Base-by-base conservation (phyloP, 164 flowering plant genomes). In the Umbilicus rupestris region DNA sequence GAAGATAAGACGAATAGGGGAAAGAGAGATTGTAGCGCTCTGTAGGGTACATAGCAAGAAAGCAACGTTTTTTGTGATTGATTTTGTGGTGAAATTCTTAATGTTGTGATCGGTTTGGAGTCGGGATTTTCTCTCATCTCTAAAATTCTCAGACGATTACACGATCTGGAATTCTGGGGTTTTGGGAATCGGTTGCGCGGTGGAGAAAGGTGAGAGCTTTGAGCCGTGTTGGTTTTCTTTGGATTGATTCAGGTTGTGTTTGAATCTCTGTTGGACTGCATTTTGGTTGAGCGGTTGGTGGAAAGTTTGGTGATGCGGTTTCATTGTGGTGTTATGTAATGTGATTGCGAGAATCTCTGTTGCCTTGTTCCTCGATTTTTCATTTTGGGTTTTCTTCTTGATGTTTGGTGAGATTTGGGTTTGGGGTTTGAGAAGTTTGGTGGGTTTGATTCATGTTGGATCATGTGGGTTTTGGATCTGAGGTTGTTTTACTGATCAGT, bases 31-130 rank as follows among this genome's bases (percentile, higher is more conserved):
- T n/a, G 55, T 49, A 49, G 55, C 55, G 55, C 55, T 22, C 28
- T n/a, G 55, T 49, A 69, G 69, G 65, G 78, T 77, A 79, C 78
- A 75, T 73, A 75, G 73, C 85, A 83, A 86, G 82, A 84, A 81
- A 78, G 29, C 72, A 63, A 63, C 45, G 31, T 42, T 65, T 45
- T 7, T 49, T 22, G 20, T 22, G 20, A 49, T 49, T 49, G 3
- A 19, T 20, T 49, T 49, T 20, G 24, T 22, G 55, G 22, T n/a
- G 55, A 6, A 49, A 14, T 49, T 42, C 16, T 3, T 5, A 0
- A 12, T 15, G 49, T 1, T 29, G 14, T 45, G 31, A n/a, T 46
- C 50, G 20, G 24, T 28, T 29, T 39, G 24, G 41, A 42, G 16
- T 44, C 15, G 7, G 11, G n/a, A 37, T 42, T n/a, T 64, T 64